These are phyloP conservation scores for Fusarium odoratissimum DNA, from an alignment of 2,329 filamentous ascomycete genomes.

Conservation along the genomic window DNA sequence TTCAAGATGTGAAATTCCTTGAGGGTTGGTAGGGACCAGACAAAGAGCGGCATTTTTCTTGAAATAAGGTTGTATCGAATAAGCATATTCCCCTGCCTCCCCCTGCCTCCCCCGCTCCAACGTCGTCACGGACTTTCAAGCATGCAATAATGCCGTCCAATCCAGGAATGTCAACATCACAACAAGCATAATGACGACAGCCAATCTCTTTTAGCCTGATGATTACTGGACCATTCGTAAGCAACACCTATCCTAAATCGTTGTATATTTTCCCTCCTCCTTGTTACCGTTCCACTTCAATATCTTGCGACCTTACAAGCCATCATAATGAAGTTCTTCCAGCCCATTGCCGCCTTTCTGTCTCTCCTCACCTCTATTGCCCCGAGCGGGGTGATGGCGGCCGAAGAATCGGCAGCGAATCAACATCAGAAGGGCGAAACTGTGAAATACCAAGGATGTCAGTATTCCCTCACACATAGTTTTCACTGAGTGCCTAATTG, in stretches of 20 bases:
- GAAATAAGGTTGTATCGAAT: neutral
- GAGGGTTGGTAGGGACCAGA: no score
- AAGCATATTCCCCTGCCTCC: neutral
- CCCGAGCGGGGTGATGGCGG: slow-evolving; percentile 3
- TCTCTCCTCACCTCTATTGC: neutral
- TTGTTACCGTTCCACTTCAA: no score
- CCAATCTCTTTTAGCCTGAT: neutral
- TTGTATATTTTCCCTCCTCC: neutral
- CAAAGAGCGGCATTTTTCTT: neutral
- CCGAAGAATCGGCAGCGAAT: neutral
- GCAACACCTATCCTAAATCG: neutral
- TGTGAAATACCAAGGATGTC: slow-evolving; percentile 10
- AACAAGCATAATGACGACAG: slow-evolving; percentile 1
- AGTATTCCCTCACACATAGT: neutral
- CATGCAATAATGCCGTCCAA: neutral
- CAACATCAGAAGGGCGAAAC: neutral
- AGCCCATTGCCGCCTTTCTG: neutral
- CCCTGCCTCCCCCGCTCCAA: neutral
- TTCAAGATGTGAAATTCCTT: no score
- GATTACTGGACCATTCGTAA: neutral
- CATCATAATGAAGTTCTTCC: slow-evolving; percentile 10
- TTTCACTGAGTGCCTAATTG: accelerated
- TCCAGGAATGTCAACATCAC: neutral
- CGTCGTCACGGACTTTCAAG: neutral
- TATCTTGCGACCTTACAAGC: neutral